These are phyloP conservation scores for Prunus mira DNA, from an alignment of 306 rosid species.

Conservation along the genomic window DNA sequence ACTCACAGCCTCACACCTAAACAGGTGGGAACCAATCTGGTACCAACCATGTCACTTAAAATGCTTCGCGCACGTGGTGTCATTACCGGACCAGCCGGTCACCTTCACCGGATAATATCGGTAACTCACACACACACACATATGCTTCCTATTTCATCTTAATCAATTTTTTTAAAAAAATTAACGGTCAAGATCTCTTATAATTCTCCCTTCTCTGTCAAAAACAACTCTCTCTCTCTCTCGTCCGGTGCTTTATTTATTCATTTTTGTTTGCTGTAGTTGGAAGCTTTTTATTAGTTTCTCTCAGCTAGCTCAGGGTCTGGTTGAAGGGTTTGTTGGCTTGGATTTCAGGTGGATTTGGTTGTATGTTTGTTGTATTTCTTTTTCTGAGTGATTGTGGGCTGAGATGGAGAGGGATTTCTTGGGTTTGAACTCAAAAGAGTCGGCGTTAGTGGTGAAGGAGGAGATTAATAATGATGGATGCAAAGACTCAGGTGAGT, in stretches of 20 bases:
- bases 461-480: conserved; percentile 55
- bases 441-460: conserved; percentile 50
- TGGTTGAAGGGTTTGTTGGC: conserved; percentile 15
- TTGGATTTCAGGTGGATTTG: conserved; percentile 10
- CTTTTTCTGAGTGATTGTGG: conserved; percentile 4
- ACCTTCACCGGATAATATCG: conserved; percentile 27
- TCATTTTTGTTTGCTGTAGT: conserved; percentile 14
- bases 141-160: background rate
- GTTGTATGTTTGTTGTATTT: background rate
- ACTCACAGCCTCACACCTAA: conserved; percentile 29
- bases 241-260: background rate
- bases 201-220: background rate
- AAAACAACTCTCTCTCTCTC: background rate
- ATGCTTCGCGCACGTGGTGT: conserved; percentile 53
- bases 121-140: conserved; percentile 23
- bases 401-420: conserved; percentile 86
- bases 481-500: conserved; percentile 49
- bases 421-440: conserved; percentile 66
- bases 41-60: background rate
- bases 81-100: conserved; percentile 50
- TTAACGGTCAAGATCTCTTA: conserved; percentile 44
- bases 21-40: conserved; percentile 4
- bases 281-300: conserved; percentile 28
- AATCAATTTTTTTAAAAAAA: background rate
- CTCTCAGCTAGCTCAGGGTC: conserved; percentile 3